Percentiles rank a stretch among this genome's conserved stretches.
These are phyloP conservation scores for Boehmeria nivea DNA, from an alignment of 306 rosid species.

Conservation along the genomic window DNA sequence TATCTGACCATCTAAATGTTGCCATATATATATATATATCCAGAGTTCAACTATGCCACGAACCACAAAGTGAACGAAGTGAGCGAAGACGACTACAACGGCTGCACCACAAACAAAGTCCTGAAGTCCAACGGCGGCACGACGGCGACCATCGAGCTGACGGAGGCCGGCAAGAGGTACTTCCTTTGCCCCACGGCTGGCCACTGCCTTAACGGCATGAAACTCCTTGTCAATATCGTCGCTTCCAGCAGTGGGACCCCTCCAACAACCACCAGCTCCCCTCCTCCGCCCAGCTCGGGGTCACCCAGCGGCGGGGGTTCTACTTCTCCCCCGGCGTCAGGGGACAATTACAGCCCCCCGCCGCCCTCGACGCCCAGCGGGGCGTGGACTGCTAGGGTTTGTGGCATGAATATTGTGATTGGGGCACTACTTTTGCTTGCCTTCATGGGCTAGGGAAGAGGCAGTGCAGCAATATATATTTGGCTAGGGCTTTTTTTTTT, in stretches of 20 bases:
- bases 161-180: constrained; percentile 28
- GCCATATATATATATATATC: no score
- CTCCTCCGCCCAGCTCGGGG: constrained; percentile 17
- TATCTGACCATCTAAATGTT: no score
- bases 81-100: constrained; percentile 14
- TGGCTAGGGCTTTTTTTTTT: background rate
- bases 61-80: constrained; percentile 44
- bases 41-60: constrained; percentile 50
- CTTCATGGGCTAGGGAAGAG: constrained; percentile 59
- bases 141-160: constrained; percentile 27
- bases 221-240: constrained; percentile 38
- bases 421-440: constrained; percentile 24
- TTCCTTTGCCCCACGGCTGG: constrained; percentile 45
- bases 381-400: constrained; percentile 17
- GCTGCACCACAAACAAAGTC: constrained; percentile 36
- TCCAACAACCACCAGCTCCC: constrained; percentile 1
- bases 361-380: constrained; percentile 32
- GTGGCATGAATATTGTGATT: constrained; percentile 29
- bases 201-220: constrained; percentile 58
- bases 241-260: constrained; percentile 30
- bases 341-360: background rate
- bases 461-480: constrained; percentile 54
- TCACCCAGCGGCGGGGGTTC: background rate
- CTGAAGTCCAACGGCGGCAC: constrained; percentile 23
- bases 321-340: no score